phyloP scores from a whole-genome alignment of 495 filamentous ascomycete species.

The Aspergillus cavernicola region DNA sequence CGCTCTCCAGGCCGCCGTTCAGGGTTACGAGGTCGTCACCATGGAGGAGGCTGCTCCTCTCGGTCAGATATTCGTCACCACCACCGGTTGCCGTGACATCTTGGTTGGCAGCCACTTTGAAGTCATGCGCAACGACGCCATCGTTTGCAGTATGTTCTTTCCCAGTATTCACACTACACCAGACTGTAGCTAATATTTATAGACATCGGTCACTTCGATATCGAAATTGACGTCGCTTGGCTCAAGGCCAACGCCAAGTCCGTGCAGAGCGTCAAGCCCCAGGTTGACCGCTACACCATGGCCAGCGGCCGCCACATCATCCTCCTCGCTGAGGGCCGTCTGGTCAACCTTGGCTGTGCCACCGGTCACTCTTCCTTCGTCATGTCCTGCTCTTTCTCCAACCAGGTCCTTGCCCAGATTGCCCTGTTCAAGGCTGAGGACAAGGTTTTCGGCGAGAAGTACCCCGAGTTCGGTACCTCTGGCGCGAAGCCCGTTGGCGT shows the following conservation, averaged over 20 bases:
- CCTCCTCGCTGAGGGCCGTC: conserved; percentile 94
- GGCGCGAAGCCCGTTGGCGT: conserved; percentile 88
- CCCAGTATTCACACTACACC: neutral
- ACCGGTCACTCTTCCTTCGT: conserved; percentile 99
- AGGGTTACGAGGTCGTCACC: conserved; percentile 92
- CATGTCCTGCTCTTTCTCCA: conserved; percentile 99
- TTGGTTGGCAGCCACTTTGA: conserved; percentile 90
- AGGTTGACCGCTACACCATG: conserved; percentile 97
- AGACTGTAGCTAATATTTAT: conserved; percentile 8
- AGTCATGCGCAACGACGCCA: conserved; percentile 96
- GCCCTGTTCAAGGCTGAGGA: conserved; percentile 94
- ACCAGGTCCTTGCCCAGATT: conserved; percentile 99
- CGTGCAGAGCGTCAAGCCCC: conserved; percentile 98
- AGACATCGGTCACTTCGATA: conserved; percentile 99
- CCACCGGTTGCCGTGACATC: conserved; percentile 98
- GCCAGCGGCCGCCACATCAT: conserved; percentile 93
- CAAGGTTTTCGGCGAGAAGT: conserved; percentile 81
- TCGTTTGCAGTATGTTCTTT: conserved; percentile 85
- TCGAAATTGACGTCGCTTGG: conserved; percentile 99
- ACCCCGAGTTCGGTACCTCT: conserved; percentile 89
- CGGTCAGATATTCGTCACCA: conserved; percentile 99
- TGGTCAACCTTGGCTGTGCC: conserved; percentile 98
- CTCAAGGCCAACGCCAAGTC: conserved; percentile 92
- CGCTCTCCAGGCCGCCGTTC: conserved; percentile 96
- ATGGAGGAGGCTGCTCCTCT: conserved; percentile 90